These are phyloP conservation scores for Nelumbo lutea DNA, from an alignment of 164 flowering plant species.

Conservation along the genomic window DNA sequence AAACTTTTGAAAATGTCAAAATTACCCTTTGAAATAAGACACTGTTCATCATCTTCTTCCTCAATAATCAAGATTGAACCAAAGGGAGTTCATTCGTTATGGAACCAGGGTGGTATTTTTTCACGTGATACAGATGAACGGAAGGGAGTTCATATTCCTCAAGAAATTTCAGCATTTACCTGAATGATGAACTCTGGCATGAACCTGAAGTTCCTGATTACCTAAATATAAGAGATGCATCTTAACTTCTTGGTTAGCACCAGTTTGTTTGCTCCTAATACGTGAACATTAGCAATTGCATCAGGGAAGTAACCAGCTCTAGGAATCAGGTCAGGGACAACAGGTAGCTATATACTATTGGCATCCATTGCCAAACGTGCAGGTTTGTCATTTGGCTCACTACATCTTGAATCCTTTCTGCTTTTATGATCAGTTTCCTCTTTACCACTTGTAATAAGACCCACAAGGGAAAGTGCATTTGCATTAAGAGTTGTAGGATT, in stretches of 20 bases:
- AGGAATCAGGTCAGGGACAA: constrained; percentile 14
- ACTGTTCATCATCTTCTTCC: too few species aligned
- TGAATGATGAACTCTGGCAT: too few species aligned
- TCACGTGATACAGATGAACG: too few species aligned
- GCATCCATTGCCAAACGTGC: too few species aligned
- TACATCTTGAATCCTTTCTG: neutral
- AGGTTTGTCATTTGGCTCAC: neutral
- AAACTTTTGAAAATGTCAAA: too few species aligned
- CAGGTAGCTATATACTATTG: constrained; percentile 22
- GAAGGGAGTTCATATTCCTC: too few species aligned
- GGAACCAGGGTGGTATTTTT: too few species aligned
- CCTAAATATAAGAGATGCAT: constrained; percentile 50
- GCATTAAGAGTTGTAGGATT: constrained; percentile 8
- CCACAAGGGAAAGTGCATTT: constrained; percentile 3
- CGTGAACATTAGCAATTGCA: constrained; percentile 33
- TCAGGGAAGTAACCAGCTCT: constrained; percentile 12
- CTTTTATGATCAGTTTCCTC: neutral
- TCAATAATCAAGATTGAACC: too few species aligned
- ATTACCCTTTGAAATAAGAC: too few species aligned
- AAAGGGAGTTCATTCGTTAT: too few species aligned
- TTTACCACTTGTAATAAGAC: constrained; percentile 1
- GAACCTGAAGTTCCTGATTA: too few species aligned
- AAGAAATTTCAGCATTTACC: too few species aligned
- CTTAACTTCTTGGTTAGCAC: constrained; percentile 19
- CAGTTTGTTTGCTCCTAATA: neutral